These are phyloP conservation scores for Lasiosphaeria miniovina DNA, from an alignment of 495 filamentous ascomycete genomes.

Conservation along the genomic window DNA sequence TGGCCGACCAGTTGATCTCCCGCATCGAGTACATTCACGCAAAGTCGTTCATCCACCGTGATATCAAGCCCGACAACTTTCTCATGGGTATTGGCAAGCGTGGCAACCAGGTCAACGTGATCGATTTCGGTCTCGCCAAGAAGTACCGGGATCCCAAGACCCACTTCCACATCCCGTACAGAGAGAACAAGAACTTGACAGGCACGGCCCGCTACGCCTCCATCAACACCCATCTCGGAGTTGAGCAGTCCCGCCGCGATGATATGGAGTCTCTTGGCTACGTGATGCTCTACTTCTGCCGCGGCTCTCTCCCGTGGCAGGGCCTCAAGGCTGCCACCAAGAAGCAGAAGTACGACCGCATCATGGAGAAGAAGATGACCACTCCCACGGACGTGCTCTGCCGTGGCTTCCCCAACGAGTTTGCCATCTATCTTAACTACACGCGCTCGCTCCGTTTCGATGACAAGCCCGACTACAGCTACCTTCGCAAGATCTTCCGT, in stretches of 20 bases:
- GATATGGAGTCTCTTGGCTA: conserved; percentile 99
- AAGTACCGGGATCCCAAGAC: conserved; percentile 99
- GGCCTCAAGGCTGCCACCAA: conserved; percentile 99
- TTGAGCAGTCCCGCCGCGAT: conserved; percentile 98
- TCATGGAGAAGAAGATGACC: conserved; percentile 99
- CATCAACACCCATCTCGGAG: conserved; percentile 98
- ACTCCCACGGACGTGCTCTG: conserved; percentile 98
- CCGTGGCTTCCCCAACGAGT: conserved; percentile 99
- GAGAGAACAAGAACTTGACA: conserved; percentile 99
- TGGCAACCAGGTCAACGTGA: conserved; percentile 99
- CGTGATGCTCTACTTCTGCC: conserved; percentile 99
- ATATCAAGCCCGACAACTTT: conserved; percentile 99
- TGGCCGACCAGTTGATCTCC: conserved; percentile 98
- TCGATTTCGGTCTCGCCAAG: conserved; percentile 99
- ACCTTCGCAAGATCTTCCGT: conserved; percentile 99
- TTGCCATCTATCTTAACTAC: conserved; percentile 99
- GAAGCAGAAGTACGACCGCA: conserved; percentile 99
- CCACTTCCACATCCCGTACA: conserved; percentile 99
- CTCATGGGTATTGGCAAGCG: conserved; percentile 99
- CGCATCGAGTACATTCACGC: conserved; percentile 99
- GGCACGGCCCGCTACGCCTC: conserved; percentile 98
- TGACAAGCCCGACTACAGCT: conserved; percentile 99
- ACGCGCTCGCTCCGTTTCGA: conserved; percentile 98
- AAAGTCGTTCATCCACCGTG: conserved; percentile 99
- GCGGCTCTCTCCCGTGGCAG: conserved; percentile 98